Evolutionary conservation across 2,329 filamentous ascomycete genomes (phyloP).

Genomic region (Botryotinia globosa): DNA sequence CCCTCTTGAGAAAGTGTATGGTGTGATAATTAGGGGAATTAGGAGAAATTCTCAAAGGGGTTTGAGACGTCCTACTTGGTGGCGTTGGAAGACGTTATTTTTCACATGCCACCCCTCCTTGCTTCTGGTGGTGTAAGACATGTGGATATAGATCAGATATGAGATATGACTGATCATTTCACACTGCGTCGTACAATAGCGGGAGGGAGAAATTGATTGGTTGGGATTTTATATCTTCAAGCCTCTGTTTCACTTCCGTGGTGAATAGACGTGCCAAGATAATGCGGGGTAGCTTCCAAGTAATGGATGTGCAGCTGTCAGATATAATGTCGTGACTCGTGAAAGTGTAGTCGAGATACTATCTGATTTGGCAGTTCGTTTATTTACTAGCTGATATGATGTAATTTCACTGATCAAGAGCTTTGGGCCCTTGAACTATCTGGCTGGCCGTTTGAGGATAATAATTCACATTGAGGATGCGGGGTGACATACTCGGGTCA

Average conservation of each 20-base stretch:
- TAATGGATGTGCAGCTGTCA: background rate
- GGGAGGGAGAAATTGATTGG: background rate
- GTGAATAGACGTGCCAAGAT: background rate
- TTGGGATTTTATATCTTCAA: background rate
- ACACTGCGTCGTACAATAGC: background rate
- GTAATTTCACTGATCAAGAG: background rate
- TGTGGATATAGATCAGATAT: background rate
- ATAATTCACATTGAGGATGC: background rate
- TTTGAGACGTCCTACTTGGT: background rate
- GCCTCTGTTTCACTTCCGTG: constrained; percentile 8
- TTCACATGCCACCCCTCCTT: background rate
- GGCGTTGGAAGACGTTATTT: background rate
- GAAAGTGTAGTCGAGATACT: background rate
- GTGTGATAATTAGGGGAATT: background rate
- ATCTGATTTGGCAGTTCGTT: background rate
- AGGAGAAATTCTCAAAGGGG: background rate
- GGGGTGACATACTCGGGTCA: background rate
- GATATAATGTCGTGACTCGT: background rate
- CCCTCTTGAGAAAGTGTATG: background rate
- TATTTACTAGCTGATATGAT: background rate
- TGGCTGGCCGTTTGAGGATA: background rate
- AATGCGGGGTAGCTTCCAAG: constrained; percentile 7
- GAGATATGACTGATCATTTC: background rate
- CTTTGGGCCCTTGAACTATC: background rate
- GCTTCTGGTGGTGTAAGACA: background rate